Conservation (phyloP, 352 stramenopile species). For the Globisporangium parvum region DNA sequence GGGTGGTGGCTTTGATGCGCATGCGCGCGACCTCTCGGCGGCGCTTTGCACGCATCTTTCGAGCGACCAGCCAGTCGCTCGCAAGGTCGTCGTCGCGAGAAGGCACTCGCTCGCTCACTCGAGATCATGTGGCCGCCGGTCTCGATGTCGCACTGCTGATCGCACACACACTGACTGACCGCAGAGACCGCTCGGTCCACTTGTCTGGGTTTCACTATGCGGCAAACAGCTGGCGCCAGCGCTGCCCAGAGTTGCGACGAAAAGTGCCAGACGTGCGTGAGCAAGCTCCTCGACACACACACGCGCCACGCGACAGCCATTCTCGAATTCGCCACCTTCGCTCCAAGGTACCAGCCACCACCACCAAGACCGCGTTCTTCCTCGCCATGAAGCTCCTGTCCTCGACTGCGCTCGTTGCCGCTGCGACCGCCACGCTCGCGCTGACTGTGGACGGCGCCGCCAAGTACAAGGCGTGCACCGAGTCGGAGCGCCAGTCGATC, state of each 20-base stretch:
- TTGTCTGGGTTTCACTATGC: neutral
- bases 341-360: neutral
- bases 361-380: neutral
- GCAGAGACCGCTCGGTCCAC: no score
- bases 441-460: neutral
- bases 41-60: no score
- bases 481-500: constrained; percentile 10
- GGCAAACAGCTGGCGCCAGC: neutral
- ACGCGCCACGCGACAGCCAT: neutral
- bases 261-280: neutral
- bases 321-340: constrained; percentile 3
- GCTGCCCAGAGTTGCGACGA: neutral
- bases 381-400: neutral
- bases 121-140: neutral
- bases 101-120: no score
- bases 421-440: constrained; percentile 1
- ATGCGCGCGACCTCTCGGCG: no score
- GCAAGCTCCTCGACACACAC: neutral
- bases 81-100: neutral
- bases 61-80: no score
- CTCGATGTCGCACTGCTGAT: neutral
- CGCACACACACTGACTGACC: neutral
- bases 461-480: constrained; percentile 13
- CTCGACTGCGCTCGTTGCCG: neutral
- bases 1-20: no score